phyloP scores from a whole-genome alignment of 768 basidiomycete species.

The Tricholomella constricta region DNA sequence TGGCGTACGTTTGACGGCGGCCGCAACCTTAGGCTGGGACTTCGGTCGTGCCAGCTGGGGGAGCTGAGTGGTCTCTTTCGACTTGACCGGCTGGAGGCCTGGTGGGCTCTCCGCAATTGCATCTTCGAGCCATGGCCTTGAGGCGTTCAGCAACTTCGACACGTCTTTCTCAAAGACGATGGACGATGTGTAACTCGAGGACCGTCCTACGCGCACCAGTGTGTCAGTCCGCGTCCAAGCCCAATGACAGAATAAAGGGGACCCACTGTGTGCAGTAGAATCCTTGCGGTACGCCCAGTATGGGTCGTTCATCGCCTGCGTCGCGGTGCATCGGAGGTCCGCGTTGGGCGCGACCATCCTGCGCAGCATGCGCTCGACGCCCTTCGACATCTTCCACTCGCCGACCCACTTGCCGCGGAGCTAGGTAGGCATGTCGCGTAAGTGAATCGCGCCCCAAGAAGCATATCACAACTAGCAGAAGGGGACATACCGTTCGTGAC shows the following conservation, averaged over 20 bases:
- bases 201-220: slow-evolving; percentile 51
- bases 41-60: slow-evolving; percentile 32
- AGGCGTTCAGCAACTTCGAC: slow-evolving; percentile 37
- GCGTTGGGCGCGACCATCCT: slow-evolving; percentile 82
- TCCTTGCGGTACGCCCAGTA: slow-evolving; percentile 57
- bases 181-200: slow-evolving; percentile 48
- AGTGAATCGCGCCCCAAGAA: neutral
- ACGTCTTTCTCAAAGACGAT: slow-evolving; percentile 53
- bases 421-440: slow-evolving; percentile 38
- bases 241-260: neutral
- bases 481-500: slow-evolving; percentile 65
- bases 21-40: slow-evolving; percentile 45
- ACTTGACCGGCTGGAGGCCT: slow-evolving; percentile 20
- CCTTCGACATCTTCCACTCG: slow-evolving; percentile 66
- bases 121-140: slow-evolving; percentile 34
- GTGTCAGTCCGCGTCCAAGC: slow-evolving; percentile 4
- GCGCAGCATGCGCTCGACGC: slow-evolving; percentile 67
- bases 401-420: slow-evolving; percentile 88
- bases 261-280: slow-evolving; percentile 45
- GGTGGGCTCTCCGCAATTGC: slow-evolving; percentile 36
- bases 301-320: slow-evolving; percentile 61
- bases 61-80: slow-evolving; percentile 10
- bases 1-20: slow-evolving; percentile 37
- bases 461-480: neutral
- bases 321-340: slow-evolving; percentile 73